Conservation (phyloP, 2,329 filamentous ascomycete species). For the Neofusicoccum sp. region DNA sequence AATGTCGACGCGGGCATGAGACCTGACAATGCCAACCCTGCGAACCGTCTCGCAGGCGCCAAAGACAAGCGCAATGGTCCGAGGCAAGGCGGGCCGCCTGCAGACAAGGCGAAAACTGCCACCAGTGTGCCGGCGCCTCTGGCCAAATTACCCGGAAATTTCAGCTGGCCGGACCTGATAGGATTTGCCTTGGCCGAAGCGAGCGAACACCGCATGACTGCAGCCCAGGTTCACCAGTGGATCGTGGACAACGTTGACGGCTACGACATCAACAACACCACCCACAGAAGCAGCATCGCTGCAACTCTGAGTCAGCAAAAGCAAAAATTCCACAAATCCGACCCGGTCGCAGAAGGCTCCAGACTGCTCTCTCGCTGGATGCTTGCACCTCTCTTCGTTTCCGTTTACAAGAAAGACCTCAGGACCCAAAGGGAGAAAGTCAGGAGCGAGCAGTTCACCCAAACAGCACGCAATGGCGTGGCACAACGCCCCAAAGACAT, state of each 20-base stretch:
- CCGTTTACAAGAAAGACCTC: background rate
- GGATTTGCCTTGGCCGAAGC: conserved; percentile 14
- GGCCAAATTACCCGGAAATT: background rate
- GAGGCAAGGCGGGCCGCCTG: background rate
- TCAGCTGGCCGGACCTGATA: conserved; percentile 19
- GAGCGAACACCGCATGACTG: conserved; percentile 13
- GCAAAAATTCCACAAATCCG: conserved; percentile 3
- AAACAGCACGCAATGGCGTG: background rate
- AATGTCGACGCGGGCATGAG: conserved; percentile 10
- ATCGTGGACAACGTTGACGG: conserved; percentile 13
- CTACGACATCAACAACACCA: conserved; percentile 2
- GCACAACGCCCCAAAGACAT: background rate
- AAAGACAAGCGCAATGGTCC: background rate
- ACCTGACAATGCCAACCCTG: background rate
- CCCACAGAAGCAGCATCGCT: conserved; percentile 16
- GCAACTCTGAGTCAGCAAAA: conserved; percentile 14
- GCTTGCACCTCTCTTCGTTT: background rate
- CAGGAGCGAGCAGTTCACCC: background rate
- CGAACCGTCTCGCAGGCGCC: background rate
- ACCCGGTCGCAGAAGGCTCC: conserved; percentile 3
- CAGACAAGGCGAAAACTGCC: background rate
- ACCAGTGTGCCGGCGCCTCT: background rate
- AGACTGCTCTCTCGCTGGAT: conserved; percentile 8
- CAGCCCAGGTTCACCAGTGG: conserved; percentile 8
- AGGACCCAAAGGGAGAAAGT: background rate